Conservation (phyloP, 176 grass and related monocot species). For the Musa acuminata region DNA sequence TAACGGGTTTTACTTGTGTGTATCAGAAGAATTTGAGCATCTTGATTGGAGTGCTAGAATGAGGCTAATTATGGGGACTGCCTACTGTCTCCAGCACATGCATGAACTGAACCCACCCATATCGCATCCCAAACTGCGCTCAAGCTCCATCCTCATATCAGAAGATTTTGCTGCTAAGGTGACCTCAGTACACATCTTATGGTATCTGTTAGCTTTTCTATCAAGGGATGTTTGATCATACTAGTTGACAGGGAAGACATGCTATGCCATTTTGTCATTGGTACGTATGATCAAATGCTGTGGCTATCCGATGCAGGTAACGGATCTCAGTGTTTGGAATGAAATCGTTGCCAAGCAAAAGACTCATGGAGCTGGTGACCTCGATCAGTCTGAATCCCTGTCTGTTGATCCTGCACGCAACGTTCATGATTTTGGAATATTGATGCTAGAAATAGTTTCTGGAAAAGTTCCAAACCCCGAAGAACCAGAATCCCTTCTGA, state of each 20-base stretch:
- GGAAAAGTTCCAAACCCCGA: slow-evolving; percentile 54
- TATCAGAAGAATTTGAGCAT: slow-evolving; percentile 86
- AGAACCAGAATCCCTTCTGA: slow-evolving; percentile 48
- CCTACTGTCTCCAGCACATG: slow-evolving; percentile 83
- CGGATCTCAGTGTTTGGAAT: slow-evolving; percentile 71
- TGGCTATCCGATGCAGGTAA: slow-evolving; percentile 39
- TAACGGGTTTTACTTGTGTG: slow-evolving; percentile 20
- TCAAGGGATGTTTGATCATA: too few relatives aligned
- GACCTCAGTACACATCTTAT: background rate
- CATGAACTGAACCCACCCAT: slow-evolving; percentile 76
- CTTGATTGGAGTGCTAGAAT: slow-evolving; percentile 90
- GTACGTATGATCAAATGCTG: background rate
- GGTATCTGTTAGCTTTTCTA: background rate
- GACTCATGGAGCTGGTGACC: slow-evolving; percentile 32
- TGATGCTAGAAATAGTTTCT: slow-evolving; percentile 90
- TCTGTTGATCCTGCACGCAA: slow-evolving; percentile 70
- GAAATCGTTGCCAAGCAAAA: slow-evolving; percentile 50
- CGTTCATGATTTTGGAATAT: slow-evolving; percentile 73
- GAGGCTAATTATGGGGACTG: slow-evolving; percentile 87
- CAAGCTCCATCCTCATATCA: slow-evolving; percentile 67
- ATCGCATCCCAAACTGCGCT: slow-evolving; percentile 59
- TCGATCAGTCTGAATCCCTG: slow-evolving; percentile 32
- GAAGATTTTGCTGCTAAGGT: slow-evolving; percentile 98
- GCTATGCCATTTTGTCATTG: background rate
- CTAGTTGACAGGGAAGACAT: background rate